Evolutionary conservation across 352 stramenopile species (phyloP).

Genomic region (Globisporangium uncinulatum): DNA sequence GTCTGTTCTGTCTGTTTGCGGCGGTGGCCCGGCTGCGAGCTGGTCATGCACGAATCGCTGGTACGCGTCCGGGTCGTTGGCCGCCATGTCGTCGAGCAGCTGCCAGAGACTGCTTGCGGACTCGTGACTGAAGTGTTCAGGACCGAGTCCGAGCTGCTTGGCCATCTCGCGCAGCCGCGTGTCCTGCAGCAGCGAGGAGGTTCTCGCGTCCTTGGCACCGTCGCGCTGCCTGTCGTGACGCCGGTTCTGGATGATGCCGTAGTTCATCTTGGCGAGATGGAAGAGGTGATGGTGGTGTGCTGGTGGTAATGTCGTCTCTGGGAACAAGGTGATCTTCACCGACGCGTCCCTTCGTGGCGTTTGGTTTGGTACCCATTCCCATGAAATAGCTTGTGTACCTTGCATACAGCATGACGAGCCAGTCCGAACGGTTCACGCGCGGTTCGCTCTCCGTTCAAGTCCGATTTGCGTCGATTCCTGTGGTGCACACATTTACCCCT

Average conservation of each 20-base stretch:
- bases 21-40: conserved; percentile 58
- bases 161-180: conserved; percentile 70
- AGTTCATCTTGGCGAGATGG: conserved; percentile 48
- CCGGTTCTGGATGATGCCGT: conserved; percentile 81
- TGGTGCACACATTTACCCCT: background rate
- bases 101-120: conserved; percentile 68
- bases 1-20: conserved; percentile 1
- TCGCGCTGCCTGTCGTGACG: conserved; percentile 29
- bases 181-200: conserved; percentile 35
- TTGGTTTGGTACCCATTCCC: background rate
- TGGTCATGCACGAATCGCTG: conserved; percentile 81
- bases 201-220: conserved; percentile 14
- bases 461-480: conserved; percentile 1
- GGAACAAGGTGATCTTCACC: background rate
- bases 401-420: background rate
- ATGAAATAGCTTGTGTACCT: background rate
- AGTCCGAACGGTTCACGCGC: background rate
- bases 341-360: background rate
- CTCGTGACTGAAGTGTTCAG: conserved; percentile 59
- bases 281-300: background rate
- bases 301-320: background rate
- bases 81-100: conserved; percentile 67
- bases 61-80: conserved; percentile 62
- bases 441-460: background rate
- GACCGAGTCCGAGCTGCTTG: conserved; percentile 75